Percentiles rank a stretch among this genome's conserved stretches.
Conservation (phyloP, 2,329 filamentous ascomycete species). For the Endoconidiophora laricicola region DNA sequence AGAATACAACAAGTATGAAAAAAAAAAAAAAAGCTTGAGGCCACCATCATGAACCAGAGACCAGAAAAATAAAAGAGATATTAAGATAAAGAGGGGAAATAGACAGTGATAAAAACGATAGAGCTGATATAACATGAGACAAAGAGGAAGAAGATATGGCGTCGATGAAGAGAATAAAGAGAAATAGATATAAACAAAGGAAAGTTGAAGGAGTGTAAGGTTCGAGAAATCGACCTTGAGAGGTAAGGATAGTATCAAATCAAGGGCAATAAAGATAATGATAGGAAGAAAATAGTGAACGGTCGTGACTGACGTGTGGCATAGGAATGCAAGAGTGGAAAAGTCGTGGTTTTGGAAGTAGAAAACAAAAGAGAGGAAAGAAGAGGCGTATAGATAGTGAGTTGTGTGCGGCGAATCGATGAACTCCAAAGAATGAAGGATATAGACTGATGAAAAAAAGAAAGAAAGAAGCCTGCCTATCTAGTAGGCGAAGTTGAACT, state of each 20-base stretch:
- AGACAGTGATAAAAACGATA: neutral
- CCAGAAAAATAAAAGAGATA: neutral
- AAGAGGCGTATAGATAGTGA: no score
- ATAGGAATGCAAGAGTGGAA: neutral
- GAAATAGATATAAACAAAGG: neutral
- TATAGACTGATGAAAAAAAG: neutral
- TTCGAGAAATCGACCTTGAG: no score
- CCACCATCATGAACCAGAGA: conserved; percentile 3
- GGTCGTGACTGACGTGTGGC: neutral
- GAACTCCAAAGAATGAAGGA: neutral
- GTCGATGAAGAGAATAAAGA: neutral
- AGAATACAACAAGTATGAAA: conserved; percentile 1
- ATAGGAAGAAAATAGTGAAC: neutral
- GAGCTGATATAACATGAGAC: neutral
- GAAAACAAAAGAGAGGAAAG: neutral
- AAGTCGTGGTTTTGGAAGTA: neutral
- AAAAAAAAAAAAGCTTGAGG: neutral
- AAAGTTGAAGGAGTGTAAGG: neutral
- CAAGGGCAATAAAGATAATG: neutral
- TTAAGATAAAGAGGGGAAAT: neutral
- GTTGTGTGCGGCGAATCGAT: no score
- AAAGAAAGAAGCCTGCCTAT: neutral
- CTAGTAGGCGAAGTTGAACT: neutral
- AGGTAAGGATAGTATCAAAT: no score
- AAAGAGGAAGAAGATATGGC: neutral